Evolutionary conservation across 1,139 yeast species (phyloP).

Genomic region (Suhomyces bribrorum): DNA sequence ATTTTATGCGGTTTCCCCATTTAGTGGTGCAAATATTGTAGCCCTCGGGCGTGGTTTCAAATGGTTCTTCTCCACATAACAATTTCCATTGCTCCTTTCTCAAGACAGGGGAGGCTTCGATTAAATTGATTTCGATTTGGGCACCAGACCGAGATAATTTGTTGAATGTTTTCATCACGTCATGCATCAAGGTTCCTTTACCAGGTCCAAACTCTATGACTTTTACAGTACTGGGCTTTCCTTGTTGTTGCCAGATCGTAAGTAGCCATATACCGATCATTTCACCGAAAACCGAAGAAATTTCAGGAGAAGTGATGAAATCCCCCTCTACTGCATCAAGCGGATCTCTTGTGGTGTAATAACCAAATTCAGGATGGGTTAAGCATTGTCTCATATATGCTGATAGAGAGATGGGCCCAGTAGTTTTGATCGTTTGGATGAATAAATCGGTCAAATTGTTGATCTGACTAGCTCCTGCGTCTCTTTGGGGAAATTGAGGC

Average conservation of each 20-base stretch:
- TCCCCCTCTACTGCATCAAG: slow-evolving; percentile 66
- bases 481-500: slow-evolving; percentile 37
- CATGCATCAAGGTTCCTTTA: slow-evolving; percentile 75
- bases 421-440: slow-evolving; percentile 58
- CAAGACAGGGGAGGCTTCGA: slow-evolving; percentile 74
- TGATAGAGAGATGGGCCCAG: slow-evolving; percentile 76
- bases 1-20: slow-evolving; percentile 57
- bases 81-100: slow-evolving; percentile 56
- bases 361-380: slow-evolving; percentile 76
- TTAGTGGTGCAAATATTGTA: slow-evolving; percentile 44
- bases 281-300: slow-evolving; percentile 86
- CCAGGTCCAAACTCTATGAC: slow-evolving; percentile 92
- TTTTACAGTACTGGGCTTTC: slow-evolving; percentile 49
- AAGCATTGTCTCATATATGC: slow-evolving; percentile 82
- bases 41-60: slow-evolving; percentile 30
- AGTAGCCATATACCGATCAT: slow-evolving; percentile 76
- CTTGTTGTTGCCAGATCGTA: slow-evolving; percentile 61
- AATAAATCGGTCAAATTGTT: slow-evolving; percentile 43
- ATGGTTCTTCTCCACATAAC: slow-evolving; percentile 41
- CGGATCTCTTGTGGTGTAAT: slow-evolving; percentile 78
- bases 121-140: slow-evolving; percentile 50
- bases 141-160: slow-evolving; percentile 35
- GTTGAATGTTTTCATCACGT: slow-evolving; percentile 52
- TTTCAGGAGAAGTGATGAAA: slow-evolving; percentile 84
- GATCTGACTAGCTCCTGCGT: slow-evolving; percentile 19